Evolutionary conservation across 441 rosid genomes (phyloP), one percentile per base, ranked within the genome.

Genomic region (Erodium texanum): DNA sequence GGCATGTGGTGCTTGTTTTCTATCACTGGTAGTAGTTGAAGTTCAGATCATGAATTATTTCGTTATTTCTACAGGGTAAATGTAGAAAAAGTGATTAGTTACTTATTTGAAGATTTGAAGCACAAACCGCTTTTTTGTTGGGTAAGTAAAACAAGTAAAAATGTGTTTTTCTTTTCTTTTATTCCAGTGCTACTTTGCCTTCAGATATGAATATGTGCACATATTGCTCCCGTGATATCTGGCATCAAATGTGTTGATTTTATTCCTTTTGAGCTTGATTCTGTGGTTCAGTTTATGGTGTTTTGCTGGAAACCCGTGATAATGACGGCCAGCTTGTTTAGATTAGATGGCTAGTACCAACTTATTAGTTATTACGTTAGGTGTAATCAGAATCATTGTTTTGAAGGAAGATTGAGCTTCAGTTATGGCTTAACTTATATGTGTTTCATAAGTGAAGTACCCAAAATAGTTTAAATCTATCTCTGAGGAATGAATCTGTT

Each of bases 101-200:
- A 64, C 79, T 74, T 91, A 77, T 71, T 93, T 74, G 92, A 90
- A 45, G 90, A 91, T 80, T 62, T 85, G 87, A 88, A 78, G 87
- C 73, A 69, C 29, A 87, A 81, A 77, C 69, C 89, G 73, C 79
- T 93, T 59, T 91, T 93, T 81, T 86, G 89, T 75, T 93, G 96
- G 99, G 99, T 93, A 80, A 58, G 80, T 69, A 38, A 32, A 2
- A 32, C 91, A 80, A 58, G 80, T 69, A 38, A 32, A 2, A 32
- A 32, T 32, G 36, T 36, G 8, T 8, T 38, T 9, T 38, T 38
- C 10, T 38, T 32, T 32, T 34, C 12, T 38, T 38, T 15, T 16
- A 24, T 24, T 24, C 15, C 64, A 24, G 64, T 64, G 9, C 9
- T 43, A 48, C 67, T 10, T 20, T 62, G 61, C n/a, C 7, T 27